Base-by-base conservation (phyloP, 345 rosid genomes). In the Aquilaria sinensis region DNA sequence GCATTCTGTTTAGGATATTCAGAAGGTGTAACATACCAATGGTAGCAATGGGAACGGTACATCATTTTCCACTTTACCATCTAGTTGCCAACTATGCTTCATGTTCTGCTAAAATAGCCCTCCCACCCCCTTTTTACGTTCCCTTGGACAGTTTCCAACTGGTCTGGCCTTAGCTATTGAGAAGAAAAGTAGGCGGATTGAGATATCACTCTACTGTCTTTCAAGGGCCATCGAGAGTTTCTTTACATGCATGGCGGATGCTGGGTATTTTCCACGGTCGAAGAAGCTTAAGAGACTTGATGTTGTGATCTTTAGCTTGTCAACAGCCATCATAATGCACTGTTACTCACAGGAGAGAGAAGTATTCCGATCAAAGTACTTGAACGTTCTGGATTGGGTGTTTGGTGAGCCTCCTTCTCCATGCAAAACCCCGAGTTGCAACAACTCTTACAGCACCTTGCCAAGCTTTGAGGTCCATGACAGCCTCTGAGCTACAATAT, bases 341-440 rank as follows among this genome's bases (percentile, higher is more conserved):
- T 90, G 92, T 55, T 90, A 85, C 31, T 92, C 92, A 6, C 81
- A 78, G 59, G 97, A 84, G 72, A 79, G 97, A 72, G 92, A 87
- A 8, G 96, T 85, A 13, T 90, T 87, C 70, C 76, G 89, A 57
- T 90, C 97, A 51, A 90, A 90, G 74, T 90, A 90, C 68, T 75
- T 87, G 67, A 90, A 90, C 30, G 97, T 90, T 30, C 81, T 90
- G 2, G 95, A 90, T 61, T 90, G 97, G 97, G 97, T 87, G 57
- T 87, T 87, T 14, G 95, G 92, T 53, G 87, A 87, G 51, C 97
- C 97, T 50, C 78, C 79, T 46, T 78, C 82, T 13, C 69, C 84
- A 1, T 70, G 73, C 15, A 81, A 83, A 80, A 76, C 83, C 49
- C 85, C 87, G 3, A 67, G 71, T n/a, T 54, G 66, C 72, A 79